A percentile compares a stretch with the other conserved stretches of the same genome.
Conservation (phyloP, 768 basidiomycete genomes). For the Termitomyces sp. region DNA sequence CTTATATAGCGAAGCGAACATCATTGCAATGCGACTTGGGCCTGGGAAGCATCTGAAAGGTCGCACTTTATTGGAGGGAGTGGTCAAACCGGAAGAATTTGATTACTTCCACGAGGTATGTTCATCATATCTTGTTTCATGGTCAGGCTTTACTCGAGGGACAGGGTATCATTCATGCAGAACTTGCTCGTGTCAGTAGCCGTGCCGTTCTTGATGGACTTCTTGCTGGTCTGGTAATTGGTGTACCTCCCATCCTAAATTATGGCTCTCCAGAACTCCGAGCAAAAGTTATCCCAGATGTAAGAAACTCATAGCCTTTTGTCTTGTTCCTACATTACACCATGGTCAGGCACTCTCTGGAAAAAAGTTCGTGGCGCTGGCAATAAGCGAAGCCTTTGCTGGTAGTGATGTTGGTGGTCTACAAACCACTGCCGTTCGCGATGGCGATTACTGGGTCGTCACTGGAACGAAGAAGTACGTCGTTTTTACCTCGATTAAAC, state of each 20-base stretch:
- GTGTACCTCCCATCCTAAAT: constrained; percentile 87
- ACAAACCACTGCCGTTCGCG: constrained; percentile 80
- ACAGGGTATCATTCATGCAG: constrained; percentile 75
- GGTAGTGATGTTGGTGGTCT: constrained; percentile 83
- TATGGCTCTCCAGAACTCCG: constrained; percentile 77
- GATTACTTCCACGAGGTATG: constrained; percentile 91
- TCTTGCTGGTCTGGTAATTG: constrained; percentile 78
- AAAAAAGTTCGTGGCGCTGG: constrained; percentile 84
- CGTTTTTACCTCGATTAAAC: neutral
- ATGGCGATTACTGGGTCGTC: constrained; percentile 85
- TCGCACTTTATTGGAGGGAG: constrained; percentile 68
- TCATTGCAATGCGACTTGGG: constrained; percentile 88
- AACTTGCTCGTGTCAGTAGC: constrained; percentile 79
- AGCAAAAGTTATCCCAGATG: constrained; percentile 66
- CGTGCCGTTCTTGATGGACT: constrained; percentile 88
- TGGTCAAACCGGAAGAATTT: constrained; percentile 78
- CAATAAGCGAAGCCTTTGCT: constrained; percentile 93
- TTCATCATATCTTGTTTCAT: neutral
- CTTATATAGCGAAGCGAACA: constrained; percentile 56
- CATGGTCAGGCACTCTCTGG: constrained; percentile 46
- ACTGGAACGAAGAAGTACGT: constrained; percentile 90
- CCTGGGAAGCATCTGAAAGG: constrained; percentile 88
- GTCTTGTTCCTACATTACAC: neutral
- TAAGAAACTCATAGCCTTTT: constrained; percentile 22
- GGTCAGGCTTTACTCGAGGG: neutral